Evolutionary conservation across 805 yeast genomes (phyloP).

Genomic region (Vanderwaltozyma yarrowii): DNA sequence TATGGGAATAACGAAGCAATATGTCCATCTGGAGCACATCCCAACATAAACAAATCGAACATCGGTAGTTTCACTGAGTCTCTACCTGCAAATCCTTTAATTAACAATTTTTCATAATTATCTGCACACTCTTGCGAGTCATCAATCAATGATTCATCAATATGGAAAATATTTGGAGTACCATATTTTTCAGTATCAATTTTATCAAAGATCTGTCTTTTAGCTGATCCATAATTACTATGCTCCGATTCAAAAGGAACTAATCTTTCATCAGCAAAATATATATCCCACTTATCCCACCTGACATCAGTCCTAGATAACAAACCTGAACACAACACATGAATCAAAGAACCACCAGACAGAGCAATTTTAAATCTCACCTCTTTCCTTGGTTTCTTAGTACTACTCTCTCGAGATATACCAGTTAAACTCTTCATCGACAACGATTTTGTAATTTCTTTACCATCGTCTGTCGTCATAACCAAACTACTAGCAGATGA

Average conservation of each 20-base stretch:
- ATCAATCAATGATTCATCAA: constrained; percentile 60
- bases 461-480: neutral
- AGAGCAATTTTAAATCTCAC: constrained; percentile 76
- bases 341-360: constrained; percentile 83
- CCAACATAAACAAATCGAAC: constrained; percentile 77
- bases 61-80: constrained; percentile 87
- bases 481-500: neutral
- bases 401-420: constrained; percentile 3
- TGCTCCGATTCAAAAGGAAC: constrained; percentile 73
- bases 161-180: constrained; percentile 64
- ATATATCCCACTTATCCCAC: constrained; percentile 87
- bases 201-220: constrained; percentile 61
- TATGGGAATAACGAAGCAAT: constrained; percentile 88
- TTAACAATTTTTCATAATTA: constrained; percentile 68
- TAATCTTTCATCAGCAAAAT: constrained; percentile 86
- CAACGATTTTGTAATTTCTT: neutral
- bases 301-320: constrained; percentile 57
- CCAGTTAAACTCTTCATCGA: neutral
- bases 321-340: constrained; percentile 72
- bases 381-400: constrained; percentile 42
- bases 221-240: constrained; percentile 75
- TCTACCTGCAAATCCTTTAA: constrained; percentile 84
- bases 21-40: constrained; percentile 97
- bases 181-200: constrained; percentile 16
- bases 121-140: constrained; percentile 89